phyloP scores from a whole-genome alignment of 2,329 filamentous ascomycete species.

The Lachnellula occidentalis region DNA sequence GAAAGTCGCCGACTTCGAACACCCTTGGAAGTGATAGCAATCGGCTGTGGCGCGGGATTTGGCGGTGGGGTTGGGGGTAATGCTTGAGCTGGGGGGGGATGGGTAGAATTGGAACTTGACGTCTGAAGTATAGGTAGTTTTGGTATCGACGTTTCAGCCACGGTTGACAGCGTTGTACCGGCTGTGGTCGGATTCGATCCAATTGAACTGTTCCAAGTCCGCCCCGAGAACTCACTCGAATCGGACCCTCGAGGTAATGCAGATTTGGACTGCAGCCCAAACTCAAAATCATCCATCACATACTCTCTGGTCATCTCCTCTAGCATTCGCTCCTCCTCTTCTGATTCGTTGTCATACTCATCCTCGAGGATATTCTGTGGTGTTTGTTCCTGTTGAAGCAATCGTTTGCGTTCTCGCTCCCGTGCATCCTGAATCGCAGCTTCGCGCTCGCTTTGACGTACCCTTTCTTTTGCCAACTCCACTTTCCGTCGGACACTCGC shows the following conservation, averaged over 20 bases:
- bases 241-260: constrained; percentile 72
- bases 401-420: constrained; percentile 50
- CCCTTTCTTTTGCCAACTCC: constrained; percentile 69
- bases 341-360: constrained; percentile 58
- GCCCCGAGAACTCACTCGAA: constrained; percentile 71
- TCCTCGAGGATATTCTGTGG: constrained; percentile 42
- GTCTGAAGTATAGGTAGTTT: constrained; percentile 24
- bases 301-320: constrained; percentile 87
- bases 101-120: constrained; percentile 6
- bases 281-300: constrained; percentile 75
- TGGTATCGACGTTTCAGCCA: constrained; percentile 49
- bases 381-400: constrained; percentile 18
- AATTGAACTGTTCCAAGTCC: constrained; percentile 75
- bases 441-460: constrained; percentile 69
- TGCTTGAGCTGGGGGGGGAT: constrained; percentile 23
- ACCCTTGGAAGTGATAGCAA: constrained; percentile 42
- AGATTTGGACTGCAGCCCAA: constrained; percentile 62
- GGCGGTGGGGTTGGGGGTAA: constrained; percentile 40
- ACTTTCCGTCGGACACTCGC: constrained; percentile 59
- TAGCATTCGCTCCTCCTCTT: constrained; percentile 69
- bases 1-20: constrained; percentile 76
- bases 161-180: constrained; percentile 64
- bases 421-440: constrained; percentile 55
- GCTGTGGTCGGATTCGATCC: constrained; percentile 66
- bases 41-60: constrained; percentile 28